A percentile compares a stretch with the other conserved stretches of the same genome.
phyloP scores from a whole-genome alignment of 73 alveolate species.

The Uronychia binucleata region DNA sequence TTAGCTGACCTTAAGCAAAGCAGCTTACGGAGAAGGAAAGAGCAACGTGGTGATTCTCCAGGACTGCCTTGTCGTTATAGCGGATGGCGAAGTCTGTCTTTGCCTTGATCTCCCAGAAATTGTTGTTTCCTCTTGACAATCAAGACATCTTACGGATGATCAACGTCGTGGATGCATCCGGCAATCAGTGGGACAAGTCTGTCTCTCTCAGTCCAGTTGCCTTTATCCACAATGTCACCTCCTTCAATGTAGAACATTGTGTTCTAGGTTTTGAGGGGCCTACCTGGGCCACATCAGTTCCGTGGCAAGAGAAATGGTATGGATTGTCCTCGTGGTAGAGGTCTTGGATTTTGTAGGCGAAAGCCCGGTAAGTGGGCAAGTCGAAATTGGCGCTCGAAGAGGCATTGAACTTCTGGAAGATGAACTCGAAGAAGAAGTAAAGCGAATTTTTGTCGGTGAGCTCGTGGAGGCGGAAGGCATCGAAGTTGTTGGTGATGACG shows the following conservation, averaged over 20 bases:
- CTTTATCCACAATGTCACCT: neutral
- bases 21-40: neutral
- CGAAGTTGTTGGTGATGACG: neutral
- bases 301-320: neutral
- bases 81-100: neutral
- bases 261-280: neutral
- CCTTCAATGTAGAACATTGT: neutral
- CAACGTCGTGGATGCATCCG: neutral
- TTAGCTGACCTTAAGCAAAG: neutral
- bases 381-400: neutral
- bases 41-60: neutral
- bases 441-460: neutral
- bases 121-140: neutral
- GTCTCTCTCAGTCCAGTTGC: neutral
- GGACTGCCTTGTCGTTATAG: neutral
- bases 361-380: neutral
- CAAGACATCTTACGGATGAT: neutral
- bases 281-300: neutral
- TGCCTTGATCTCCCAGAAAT: neutral
- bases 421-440: neutral
- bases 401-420: neutral
- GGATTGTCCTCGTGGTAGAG: neutral
- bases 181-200: neutral
- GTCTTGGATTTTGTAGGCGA: neutral
- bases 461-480: neutral